Base-by-base conservation (phyloP, 768 basidiomycete species). In the Suillus decipiens region DNA sequence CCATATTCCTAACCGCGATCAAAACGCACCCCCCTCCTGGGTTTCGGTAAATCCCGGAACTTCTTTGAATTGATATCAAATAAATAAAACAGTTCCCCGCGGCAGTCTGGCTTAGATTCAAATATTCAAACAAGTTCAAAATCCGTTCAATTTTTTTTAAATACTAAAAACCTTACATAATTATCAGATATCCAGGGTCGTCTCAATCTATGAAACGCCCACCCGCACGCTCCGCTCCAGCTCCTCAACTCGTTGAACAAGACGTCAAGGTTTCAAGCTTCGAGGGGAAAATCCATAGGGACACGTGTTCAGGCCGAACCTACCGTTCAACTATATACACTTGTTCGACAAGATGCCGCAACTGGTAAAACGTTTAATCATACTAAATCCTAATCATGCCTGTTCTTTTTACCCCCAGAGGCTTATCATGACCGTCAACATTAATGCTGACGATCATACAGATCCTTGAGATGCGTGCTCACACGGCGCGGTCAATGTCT, bases 321-420 rank as follows among this genome's bases (percentile, higher is more conserved):
- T 19, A 19, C 33, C 41, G 17, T 5, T 22, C 11, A 12, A 45
- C 11, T 28, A 28, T 28, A 28, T 14, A 56, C 55, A 51, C 12
- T 54, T 54, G 34, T 54, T 36, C 53, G 11, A 60, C 48, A 48
- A 48, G 48, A 51, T 36, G 37, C 65, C 66, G 65, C 36, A 37
- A 14, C 61, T 72, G 68, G 59, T 59, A 67, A 74, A 73, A 73
- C 67, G 74, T 66, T 63, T 74, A 72, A 73, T 68, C 63, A 75
- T 63, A 66, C 61, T 75, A 73, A 75, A 70, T 73, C 61, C 28
- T 64, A 70, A 72, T 73, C 68, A 64, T 65, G 63, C 17, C 17
- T 31, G 31, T 51, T 17, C 19, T 11, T 34, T 22, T 34, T 33
- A 14, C 12, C 11, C 2, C 17, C 14, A 31, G 17, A 53, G 34